A percentile compares a stretch with the other conserved stretches of the same genome.
Conservation (phyloP, 768 basidiomycete species). For the Coprinellus micaceus region DNA sequence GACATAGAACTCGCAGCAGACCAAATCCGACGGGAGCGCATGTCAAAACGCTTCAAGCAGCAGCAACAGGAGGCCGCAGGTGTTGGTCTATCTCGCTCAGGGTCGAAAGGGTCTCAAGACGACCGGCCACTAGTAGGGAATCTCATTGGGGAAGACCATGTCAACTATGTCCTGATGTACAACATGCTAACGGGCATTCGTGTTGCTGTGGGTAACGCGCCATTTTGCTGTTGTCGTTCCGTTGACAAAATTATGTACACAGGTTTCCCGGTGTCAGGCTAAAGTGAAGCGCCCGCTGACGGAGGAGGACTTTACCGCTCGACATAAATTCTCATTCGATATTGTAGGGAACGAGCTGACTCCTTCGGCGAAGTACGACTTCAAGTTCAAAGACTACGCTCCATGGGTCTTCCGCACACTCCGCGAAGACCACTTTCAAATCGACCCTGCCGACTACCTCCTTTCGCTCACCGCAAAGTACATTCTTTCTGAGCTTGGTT, state of each 20-base stretch:
- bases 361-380: constrained; percentile 96
- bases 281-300: constrained; percentile 86
- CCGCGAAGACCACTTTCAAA: constrained; percentile 89
- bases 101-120: constrained; percentile 21
- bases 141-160: constrained; percentile 96
- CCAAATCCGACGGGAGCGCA: constrained; percentile 74
- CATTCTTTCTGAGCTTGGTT: constrained; percentile 95
- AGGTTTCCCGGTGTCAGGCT: constrained; percentile 93
- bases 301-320: constrained; percentile 80
- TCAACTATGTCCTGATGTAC: constrained; percentile 99
- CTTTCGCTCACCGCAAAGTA: constrained; percentile 96
- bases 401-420: constrained; percentile 97
- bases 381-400: constrained; percentile 99
- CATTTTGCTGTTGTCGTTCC: constrained; percentile 29
- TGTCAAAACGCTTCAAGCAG: constrained; percentile 66
- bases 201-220: constrained; percentile 57
- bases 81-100: constrained; percentile 44
- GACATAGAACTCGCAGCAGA: constrained; percentile 91
- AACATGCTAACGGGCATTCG: constrained; percentile 99
- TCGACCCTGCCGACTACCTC: constrained; percentile 97
- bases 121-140: constrained; percentile 84
- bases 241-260: too few relatives aligned
- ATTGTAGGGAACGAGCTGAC: constrained; percentile 98
- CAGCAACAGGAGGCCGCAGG: constrained; percentile 60
- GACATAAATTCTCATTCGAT: constrained; percentile 96